Percentiles rank a stretch among this genome's conserved stretches.
Evolutionary conservation across 2,329 filamentous ascomycete genomes (phyloP).

Genomic region (Neoscytalidium dimidiatum): DNA sequence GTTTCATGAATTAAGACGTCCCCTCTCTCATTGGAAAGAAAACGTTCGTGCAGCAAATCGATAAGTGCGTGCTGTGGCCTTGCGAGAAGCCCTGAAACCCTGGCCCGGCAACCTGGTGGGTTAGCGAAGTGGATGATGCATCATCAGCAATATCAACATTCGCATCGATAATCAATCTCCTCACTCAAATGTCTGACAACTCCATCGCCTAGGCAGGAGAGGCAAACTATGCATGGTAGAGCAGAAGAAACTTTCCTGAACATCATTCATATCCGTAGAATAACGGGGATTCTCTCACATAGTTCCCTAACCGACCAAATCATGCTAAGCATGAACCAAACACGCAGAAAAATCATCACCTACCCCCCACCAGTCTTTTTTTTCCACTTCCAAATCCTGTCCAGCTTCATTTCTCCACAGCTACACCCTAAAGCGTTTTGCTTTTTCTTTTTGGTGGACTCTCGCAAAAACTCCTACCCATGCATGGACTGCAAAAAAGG

Average conservation of each 20-base stretch:
- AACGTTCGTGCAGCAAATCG: no score
- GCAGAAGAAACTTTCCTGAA: background rate
- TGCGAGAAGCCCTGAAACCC: no score
- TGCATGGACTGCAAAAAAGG: background rate
- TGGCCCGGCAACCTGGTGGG: no score
- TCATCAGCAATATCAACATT: no score
- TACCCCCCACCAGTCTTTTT: background rate
- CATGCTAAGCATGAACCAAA: background rate
- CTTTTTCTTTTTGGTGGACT: background rate
- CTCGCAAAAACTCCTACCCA: slow-evolving; percentile 4
- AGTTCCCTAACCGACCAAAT: background rate
- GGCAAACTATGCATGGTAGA: no score
- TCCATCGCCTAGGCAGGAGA: no score
- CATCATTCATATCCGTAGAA: slow-evolving; percentile 2
- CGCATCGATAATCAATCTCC: no score
- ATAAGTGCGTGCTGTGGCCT: no score
- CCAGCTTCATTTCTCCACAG: background rate
- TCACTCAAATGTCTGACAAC: no score
- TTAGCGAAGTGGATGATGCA: no score
- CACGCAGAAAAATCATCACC: background rate
- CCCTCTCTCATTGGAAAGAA: no score
- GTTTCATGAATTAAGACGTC: no score
- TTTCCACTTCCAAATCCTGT: background rate
- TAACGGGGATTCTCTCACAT: background rate
- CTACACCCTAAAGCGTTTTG: background rate